phyloP scores from a whole-genome alignment of 352 stramenopile genomes.

The Pythium dissotocum region DNA sequence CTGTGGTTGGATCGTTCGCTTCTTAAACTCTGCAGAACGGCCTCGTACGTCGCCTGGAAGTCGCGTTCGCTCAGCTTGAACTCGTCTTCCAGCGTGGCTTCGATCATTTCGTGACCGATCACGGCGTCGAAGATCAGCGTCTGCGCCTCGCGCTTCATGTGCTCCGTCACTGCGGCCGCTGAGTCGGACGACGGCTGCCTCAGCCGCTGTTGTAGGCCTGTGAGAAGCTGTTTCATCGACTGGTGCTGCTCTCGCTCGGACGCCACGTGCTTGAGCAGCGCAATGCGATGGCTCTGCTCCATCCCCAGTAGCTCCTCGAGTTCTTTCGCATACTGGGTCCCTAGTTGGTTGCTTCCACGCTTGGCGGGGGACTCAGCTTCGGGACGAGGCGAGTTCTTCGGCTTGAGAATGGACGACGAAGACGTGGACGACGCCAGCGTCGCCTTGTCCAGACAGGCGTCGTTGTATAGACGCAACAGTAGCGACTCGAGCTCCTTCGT shows the following conservation, averaged over 20 bases:
- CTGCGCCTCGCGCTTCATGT: slow-evolving; percentile 33
- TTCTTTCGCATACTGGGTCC: slow-evolving; percentile 37
- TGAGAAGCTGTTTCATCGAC: slow-evolving; percentile 55
- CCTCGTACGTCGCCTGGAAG: slow-evolving; percentile 33
- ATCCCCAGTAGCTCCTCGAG: slow-evolving; percentile 52
- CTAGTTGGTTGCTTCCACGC: background rate
- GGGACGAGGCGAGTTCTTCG: slow-evolving; percentile 18
- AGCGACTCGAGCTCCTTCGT: slow-evolving; percentile 66
- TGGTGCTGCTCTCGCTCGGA: slow-evolving; percentile 61
- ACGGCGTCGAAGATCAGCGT: slow-evolving; percentile 70
- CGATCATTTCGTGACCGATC: slow-evolving; percentile 69
- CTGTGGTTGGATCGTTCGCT: slow-evolving; percentile 6
- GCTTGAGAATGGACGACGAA: slow-evolving; percentile 22
- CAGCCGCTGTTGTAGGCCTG: slow-evolving; percentile 17
- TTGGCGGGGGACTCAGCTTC: slow-evolving; percentile 10
- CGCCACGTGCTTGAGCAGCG: slow-evolving; percentile 50
- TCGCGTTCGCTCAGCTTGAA: slow-evolving; percentile 41
- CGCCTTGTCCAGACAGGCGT: slow-evolving; percentile 39
- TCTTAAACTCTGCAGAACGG: slow-evolving; percentile 34
- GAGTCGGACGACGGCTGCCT: slow-evolving; percentile 21
- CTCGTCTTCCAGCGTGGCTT: slow-evolving; percentile 59
- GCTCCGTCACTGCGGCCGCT: slow-evolving; percentile 9
- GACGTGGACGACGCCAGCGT: background rate
- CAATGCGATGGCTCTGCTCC: slow-evolving; percentile 52
- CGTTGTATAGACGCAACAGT: slow-evolving; percentile 67